These are phyloP conservation scores for Gynochthodes officinalis DNA, from an alignment of 257 asterid species.

Conservation along the genomic window DNA sequence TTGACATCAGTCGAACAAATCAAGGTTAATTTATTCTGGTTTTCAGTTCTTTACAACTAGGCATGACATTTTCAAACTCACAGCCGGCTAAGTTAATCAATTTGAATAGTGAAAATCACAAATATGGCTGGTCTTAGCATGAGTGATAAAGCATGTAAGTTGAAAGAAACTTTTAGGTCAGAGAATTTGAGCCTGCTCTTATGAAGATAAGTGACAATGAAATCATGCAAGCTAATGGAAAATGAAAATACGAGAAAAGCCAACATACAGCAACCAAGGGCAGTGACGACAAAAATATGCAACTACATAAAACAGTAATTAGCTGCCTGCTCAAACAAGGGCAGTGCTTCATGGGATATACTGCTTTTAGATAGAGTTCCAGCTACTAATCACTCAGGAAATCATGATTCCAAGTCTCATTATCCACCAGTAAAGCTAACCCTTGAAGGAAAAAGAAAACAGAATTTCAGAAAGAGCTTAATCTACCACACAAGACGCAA, in stretches of 20 bases:
- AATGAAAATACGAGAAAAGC: neutral
- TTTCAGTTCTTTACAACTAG: neutral
- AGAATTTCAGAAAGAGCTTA: neutral
- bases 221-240: neutral
- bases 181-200: neutral
- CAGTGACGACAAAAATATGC: too few relatives aligned
- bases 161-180: neutral
- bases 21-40: neutral
- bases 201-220: neutral
- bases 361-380: too few relatives aligned
- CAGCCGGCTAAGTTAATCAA: too few relatives aligned
- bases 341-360: too few relatives aligned
- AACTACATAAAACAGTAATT: too few relatives aligned
- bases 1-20: constrained; percentile 11
- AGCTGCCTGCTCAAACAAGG: too few relatives aligned
- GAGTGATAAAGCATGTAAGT: neutral
- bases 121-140: neutral
- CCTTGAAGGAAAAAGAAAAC: too few relatives aligned
- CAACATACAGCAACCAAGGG: neutral
- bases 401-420: too few relatives aligned
- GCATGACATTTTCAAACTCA: neutral
- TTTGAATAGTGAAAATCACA: neutral
- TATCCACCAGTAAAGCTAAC: too few relatives aligned
- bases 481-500: too few relatives aligned
- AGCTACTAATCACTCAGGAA: too few relatives aligned